phyloP scores from a whole-genome alignment of 2,329 filamentous ascomycete species.

The Camptophora hylomeconis region DNA sequence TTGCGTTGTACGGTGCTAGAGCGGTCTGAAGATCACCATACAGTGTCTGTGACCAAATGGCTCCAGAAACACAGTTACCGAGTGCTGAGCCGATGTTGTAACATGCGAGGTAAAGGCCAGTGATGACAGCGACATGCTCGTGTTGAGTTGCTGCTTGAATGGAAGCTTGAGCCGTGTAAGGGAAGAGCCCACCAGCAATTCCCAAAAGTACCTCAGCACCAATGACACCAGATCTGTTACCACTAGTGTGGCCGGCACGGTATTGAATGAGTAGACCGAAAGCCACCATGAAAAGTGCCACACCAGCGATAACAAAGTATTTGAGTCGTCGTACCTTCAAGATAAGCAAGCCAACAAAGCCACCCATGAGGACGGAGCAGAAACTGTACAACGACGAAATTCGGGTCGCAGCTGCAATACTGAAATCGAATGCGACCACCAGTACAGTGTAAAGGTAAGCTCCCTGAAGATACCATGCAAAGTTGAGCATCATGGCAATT shows the following conservation, averaged over 20 bases:
- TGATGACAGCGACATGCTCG: conserved; percentile 50
- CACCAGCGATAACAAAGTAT: conserved; percentile 49
- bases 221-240: conserved; percentile 44
- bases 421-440: conserved; percentile 48
- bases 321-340: conserved; percentile 48
- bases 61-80: conserved; percentile 47
- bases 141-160: conserved; percentile 37
- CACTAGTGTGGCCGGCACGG: conserved; percentile 37
- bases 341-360: conserved; percentile 44
- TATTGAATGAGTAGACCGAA: conserved; percentile 52
- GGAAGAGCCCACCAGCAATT: conserved; percentile 51
- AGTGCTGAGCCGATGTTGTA: conserved; percentile 51
- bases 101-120: conserved; percentile 48
- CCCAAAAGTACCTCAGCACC: conserved; percentile 51
- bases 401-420: conserved; percentile 42
- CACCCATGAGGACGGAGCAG: conserved; percentile 44
- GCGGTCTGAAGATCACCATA: conserved; percentile 30
- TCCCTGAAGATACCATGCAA: conserved; percentile 49
- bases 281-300: conserved; percentile 48
- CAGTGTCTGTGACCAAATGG: conserved; percentile 49
- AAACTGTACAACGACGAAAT: conserved; percentile 48
- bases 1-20: conserved; percentile 25
- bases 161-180: conserved; percentile 37
- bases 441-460: conserved; percentile 54
- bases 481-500: conserved; percentile 44